Base-by-base conservation (phyloP, 768 basidiomycete genomes). In the Pleurotus pulmonarius region DNA sequence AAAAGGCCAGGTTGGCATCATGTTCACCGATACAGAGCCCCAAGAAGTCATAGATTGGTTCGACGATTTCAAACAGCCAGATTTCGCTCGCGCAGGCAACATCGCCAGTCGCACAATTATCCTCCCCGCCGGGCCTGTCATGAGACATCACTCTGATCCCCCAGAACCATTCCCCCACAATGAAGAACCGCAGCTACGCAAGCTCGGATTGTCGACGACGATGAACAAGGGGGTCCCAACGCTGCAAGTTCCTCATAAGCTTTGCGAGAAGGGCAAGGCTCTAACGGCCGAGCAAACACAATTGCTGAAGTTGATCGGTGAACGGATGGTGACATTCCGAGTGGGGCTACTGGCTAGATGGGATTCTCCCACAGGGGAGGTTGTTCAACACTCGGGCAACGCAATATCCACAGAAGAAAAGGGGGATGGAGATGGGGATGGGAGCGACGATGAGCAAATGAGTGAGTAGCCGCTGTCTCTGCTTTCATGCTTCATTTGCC, bases 41-140 rank as follows among this genome's bases (percentile, higher is more conserved):
- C 77, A 87, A 66, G 95, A 98, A 69, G 94, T 96, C 46, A 76
- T 83, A 43, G 94, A 90, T 52, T 99, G 97, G 96, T 98, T 98
- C 73, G 83, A 82, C 53, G 86, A 91, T 66, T 98, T 94, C 76
- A 75, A 83, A 60, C 90, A 88, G 69, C 84, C 89, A 26, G 94
- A 98, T 71, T 99, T 90, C 71, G 95, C 94, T 16, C 87, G 97
- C 20, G 78, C 90, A 60, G 94, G 94, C 45, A 94, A 94, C 68
- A 69, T 74, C 25, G 94, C 94, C 3, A 78, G 80, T 46, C 80
- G 85, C 58, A 88, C 88, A 0, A 82, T 97, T 56, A 74, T 78
- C 29, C 76, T 99, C 15, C 90, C 94, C 13, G 82, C 73, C 58
- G 95, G 95, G 37, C 92, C 96, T 18, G 83, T 98, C 55, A 82